Conservation (phyloP, 768 basidiomycete species). For the Lentinus tigrinus region DNA sequence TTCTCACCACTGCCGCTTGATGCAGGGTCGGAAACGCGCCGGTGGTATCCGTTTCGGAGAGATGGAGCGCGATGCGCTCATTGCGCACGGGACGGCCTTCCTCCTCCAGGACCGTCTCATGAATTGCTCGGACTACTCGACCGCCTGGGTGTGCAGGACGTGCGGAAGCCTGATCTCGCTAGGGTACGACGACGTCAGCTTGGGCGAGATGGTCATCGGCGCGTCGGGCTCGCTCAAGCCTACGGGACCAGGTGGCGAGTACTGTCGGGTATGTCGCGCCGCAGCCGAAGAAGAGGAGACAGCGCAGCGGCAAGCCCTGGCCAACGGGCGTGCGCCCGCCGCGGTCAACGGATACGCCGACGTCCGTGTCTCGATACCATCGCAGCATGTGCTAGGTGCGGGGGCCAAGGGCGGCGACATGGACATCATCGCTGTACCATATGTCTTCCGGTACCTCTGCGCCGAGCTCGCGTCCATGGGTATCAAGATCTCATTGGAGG, state of each 20-base stretch:
- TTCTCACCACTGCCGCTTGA: constrained; percentile 1
- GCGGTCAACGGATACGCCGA: constrained; percentile 44
- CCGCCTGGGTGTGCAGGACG: constrained; percentile 96
- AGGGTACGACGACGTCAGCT: constrained; percentile 86
- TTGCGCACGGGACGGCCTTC: constrained; percentile 98
- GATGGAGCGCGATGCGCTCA: constrained; percentile 99
- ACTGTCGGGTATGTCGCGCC: constrained; percentile 90
- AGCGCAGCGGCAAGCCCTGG: constrained; percentile 55
- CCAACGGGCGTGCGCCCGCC: constrained; percentile 47
- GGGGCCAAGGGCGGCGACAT: constrained; percentile 73
- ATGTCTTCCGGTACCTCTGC: constrained; percentile 91
- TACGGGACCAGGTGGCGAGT: constrained; percentile 83
- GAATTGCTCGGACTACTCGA: constrained; percentile 99
- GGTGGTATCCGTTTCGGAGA: constrained; percentile 99
- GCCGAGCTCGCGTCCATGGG: constrained; percentile 99
- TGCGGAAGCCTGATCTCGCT: constrained; percentile 96
- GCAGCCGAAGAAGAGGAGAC: constrained; percentile 64
- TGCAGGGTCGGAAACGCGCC: constrained; percentile 89
- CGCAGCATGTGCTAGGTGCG: constrained; percentile 62
- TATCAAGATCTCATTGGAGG: constrained; percentile 83
- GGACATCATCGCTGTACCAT: constrained; percentile 94
- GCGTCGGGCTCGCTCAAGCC: constrained; percentile 50
- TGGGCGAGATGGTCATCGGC: constrained; percentile 62
- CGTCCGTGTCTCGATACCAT: constrained; percentile 63
- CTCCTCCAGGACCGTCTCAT: constrained; percentile 96